Base-by-base conservation (phyloP, 148 eudicot genomes). In the Fagopyrum esculentum region DNA sequence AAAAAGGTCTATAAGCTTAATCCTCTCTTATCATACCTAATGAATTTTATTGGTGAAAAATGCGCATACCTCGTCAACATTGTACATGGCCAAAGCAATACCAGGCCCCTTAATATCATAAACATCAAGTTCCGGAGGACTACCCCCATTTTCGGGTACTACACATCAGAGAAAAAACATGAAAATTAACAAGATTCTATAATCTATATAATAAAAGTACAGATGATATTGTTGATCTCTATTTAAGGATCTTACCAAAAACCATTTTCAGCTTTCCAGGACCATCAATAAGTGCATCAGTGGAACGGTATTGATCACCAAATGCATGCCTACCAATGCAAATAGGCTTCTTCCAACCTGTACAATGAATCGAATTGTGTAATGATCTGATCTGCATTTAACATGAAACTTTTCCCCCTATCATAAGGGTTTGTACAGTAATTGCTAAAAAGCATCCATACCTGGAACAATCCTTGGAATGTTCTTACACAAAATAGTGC, bases 291-390 rank as follows among this genome's bases (percentile, higher is more conserved):
- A 86, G 73, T 0, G 82, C 54, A 80, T 89, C 93, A 72, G 93
- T 89, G 75, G 93, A 87, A 72, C 91, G 91, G 81, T 89, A 89
- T 72, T 89, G 93, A 78, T 89, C 93, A 78, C 93, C 93, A 76
- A 89, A 89, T 71, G 93, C 93, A 81, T 89, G 93, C 72, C 93
- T 84, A 44, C 93, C 93, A 74, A 89, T 84, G 68, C 93, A 89
- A 73, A 89, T 89, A 68, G 93, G 91, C 80, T 81, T 84, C 75
- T 79, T 86, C 91, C 93, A 89, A 75, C 91, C 93, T 89, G 71
- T 66, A 15, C 9, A 19, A 13, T 13, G 19, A 43, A 40, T 35
- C 11, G 6, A 63, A 0, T n/a, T 29, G 29, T 15, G 43, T 66
- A 40, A 66, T 43, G 5, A 47, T 66, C 47, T 66, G 10, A 19